Evolutionary conservation across 257 asterid species (phyloP).

Genomic region (Voacanga thouarsii): DNA sequence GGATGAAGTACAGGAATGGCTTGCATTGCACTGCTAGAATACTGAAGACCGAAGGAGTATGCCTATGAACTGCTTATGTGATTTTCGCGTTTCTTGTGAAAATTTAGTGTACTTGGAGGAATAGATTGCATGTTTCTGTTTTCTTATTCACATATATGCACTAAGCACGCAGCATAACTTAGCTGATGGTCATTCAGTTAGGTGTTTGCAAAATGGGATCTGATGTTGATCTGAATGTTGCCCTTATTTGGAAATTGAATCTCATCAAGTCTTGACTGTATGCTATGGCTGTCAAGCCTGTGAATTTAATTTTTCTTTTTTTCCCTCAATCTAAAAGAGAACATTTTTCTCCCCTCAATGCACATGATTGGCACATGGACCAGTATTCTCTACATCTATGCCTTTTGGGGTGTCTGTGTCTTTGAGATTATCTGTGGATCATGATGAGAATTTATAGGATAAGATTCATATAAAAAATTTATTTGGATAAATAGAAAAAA

Average conservation of each 20-base stretch:
- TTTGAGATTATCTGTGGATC: not conserved
- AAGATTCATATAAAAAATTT: not conserved
- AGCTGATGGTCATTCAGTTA: not conserved
- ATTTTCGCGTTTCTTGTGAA: slow-evolving; percentile 11
- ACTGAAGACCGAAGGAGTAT: slow-evolving; percentile 90
- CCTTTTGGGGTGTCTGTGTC: not conserved
- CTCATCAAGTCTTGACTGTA: not conserved
- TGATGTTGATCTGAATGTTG: not conserved
- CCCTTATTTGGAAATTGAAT: not conserved
- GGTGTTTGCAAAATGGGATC: not conserved
- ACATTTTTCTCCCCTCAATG: not conserved
- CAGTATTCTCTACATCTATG: not conserved
- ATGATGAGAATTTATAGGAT: not conserved
- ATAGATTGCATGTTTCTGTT: not conserved
- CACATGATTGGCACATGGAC: not conserved
- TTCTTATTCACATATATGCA: not conserved
- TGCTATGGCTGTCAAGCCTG: not conserved
- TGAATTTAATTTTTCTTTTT: not conserved
- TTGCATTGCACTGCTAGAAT: slow-evolving; percentile 76
- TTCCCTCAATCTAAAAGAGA: not conserved
- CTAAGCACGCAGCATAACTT: not conserved
- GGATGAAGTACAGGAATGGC: slow-evolving; percentile 68
- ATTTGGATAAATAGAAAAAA: not conserved
- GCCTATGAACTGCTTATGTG: slow-evolving; percentile 31
- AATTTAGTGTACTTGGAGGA: slow-evolving; percentile 2